A percentile compares a stretch with the other conserved stretches of the same genome.
Evolutionary conservation across 805 yeast genomes (phyloP).

Genomic region (Candida adriatica): DNA sequence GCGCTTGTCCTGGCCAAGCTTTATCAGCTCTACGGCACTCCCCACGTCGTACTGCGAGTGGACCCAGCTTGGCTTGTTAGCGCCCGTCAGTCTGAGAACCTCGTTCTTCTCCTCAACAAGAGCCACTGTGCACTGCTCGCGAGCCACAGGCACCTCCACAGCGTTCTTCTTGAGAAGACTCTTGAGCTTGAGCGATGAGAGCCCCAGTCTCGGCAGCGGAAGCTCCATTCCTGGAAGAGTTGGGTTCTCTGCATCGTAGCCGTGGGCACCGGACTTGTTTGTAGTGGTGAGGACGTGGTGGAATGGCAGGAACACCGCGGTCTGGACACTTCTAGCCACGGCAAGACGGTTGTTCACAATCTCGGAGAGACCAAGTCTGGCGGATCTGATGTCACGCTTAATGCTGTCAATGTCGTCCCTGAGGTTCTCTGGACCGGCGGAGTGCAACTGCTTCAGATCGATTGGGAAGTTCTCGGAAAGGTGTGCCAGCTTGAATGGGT

Average conservation of each 20-base stretch:
- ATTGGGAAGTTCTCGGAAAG: slow-evolving; percentile 59
- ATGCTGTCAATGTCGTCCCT: slow-evolving; percentile 34
- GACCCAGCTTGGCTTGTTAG: slow-evolving; percentile 77
- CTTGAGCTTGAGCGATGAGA: slow-evolving; percentile 62
- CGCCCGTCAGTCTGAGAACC: slow-evolving; percentile 72
- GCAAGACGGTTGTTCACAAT: slow-evolving; percentile 73
- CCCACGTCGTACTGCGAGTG: slow-evolving; percentile 57
- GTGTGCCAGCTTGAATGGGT: slow-evolving; percentile 83
- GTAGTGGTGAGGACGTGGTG: slow-evolving; percentile 53
- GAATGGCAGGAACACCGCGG: slow-evolving; percentile 70
- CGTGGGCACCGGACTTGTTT: slow-evolving; percentile 61
- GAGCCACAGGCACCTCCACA: slow-evolving; percentile 52
- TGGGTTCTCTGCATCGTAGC: slow-evolving; percentile 61
- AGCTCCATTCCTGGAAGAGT: slow-evolving; percentile 66
- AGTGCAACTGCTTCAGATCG: slow-evolving; percentile 29
- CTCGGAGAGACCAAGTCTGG: slow-evolving; percentile 75
- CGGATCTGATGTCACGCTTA: slow-evolving; percentile 49
- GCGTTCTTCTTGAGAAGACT: slow-evolving; percentile 50
- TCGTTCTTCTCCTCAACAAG: slow-evolving; percentile 47
- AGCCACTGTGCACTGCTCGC: slow-evolving; percentile 74
- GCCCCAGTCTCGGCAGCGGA: slow-evolving; percentile 68
- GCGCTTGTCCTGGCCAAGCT: slow-evolving; percentile 57
- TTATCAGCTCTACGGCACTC: slow-evolving; percentile 45
- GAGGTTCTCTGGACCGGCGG: slow-evolving; percentile 22
- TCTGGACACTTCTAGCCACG: slow-evolving; percentile 63